These are phyloP conservation scores for Rubroboletus pulcherrimus DNA, from an alignment of 768 basidiomycete genomes.

Conservation along the genomic window DNA sequence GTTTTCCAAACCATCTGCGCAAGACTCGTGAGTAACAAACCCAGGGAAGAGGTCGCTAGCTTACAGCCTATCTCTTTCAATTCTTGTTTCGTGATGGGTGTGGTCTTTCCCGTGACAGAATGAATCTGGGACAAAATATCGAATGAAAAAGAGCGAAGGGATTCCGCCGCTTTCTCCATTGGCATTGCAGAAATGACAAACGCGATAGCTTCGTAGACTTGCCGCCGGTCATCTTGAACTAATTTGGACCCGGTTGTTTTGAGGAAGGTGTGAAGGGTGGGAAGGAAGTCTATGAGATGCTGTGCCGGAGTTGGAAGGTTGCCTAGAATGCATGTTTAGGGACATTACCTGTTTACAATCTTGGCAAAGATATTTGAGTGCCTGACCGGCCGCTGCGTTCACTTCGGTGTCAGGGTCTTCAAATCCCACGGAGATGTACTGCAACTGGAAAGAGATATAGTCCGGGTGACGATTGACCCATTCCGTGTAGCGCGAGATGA, in stretches of 20 bases:
- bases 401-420: constrained; percentile 79
- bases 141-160: constrained; percentile 79
- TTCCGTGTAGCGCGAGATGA: constrained; percentile 93
- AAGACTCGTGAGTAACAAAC: constrained; percentile 8
- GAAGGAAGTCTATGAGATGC: constrained; percentile 90
- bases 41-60: constrained; percentile 23
- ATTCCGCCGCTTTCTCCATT: constrained; percentile 81
- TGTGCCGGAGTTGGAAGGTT: constrained; percentile 27
- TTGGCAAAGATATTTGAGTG: constrained; percentile 93
- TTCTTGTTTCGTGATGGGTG: constrained; percentile 64
- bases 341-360: constrained; percentile 80
- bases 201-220: constrained; percentile 94
- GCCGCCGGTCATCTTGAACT: constrained; percentile 79
- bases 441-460: constrained; percentile 80
- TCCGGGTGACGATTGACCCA: constrained; percentile 91
- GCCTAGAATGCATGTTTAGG: constrained; percentile 5
- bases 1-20: constrained; percentile 81
- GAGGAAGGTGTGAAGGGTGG: constrained; percentile 88
- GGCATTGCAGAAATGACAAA: constrained; percentile 94
- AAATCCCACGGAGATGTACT: constrained; percentile 91
- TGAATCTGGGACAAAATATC: constrained; percentile 83
- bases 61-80: constrained; percentile 64
- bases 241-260: constrained; percentile 75
- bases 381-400: constrained; percentile 90
- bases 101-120: constrained; percentile 49